Evolutionary conservation across 805 yeast species (phyloP), one percentile per base, ranked within the genome.

Genomic region (Saturnispora halmiae): DNA sequence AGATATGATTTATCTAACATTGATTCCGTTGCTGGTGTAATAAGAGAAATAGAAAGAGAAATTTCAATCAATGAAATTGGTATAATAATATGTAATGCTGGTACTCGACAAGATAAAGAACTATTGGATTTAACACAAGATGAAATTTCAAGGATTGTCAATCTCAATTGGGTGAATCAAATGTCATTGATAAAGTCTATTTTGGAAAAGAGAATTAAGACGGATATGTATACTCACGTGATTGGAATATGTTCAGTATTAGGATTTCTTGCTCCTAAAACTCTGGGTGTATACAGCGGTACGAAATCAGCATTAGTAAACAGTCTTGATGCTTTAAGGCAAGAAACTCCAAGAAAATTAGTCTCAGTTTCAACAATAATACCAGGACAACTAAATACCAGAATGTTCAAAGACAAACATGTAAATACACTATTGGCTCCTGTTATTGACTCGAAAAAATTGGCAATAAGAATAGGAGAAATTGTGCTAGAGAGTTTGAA

Each of bases 321-420:
- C 47, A 45, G 69, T 7, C 68, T 71, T 46, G 77, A 73, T 46
- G 61, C 72, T 1, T 40, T 74, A 22, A 44, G 62, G 4, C 61
- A 61, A 32, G 80, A 74, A 45, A 40, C 64, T 6, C 52, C 61
- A 0, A 36, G 40, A 2, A 41, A 50, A 9, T 14, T 32, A 7
- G 46, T 72, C 3, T 49, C 64, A 4, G 45, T 65, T 22, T 56
- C 69, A 13, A 51, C 68, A 9, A 66, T 73, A 6, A 45, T 64
- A 2, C 76, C 79, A 0, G 80, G 80, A 2, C 79, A 74, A 51
- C 51, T 74, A 24, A 58, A 63, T 33, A 61, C 75, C 1, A 52
- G 49, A 8, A 72, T 74, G 78, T 74, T 74, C 47, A 47, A 50
- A 2, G 76, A 72, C 47, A 68, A 72, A 7, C 47, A 52, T 2